Percentiles rank a stretch among this genome's conserved stretches.
phyloP scores from a whole-genome alignment of 1,284 basidiomycete genomes.

The Caloboletus firmus region DNA sequence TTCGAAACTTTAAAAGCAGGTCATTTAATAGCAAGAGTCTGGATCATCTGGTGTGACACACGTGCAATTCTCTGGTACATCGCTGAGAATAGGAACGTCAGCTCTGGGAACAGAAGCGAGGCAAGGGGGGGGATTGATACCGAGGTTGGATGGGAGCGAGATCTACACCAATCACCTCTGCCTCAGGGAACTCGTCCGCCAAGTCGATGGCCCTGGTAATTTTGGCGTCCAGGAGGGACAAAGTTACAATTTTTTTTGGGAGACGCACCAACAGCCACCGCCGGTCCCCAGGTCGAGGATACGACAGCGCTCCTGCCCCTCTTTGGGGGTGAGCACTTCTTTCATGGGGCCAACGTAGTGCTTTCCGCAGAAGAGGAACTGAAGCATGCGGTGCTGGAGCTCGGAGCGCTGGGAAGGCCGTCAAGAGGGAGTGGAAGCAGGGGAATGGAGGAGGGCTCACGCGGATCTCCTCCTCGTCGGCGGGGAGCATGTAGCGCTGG shows the following conservation, averaged over 20 bases:
- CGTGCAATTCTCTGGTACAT: constrained; percentile 68
- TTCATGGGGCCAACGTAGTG: constrained; percentile 64
- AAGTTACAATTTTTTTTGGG: constrained; percentile 9
- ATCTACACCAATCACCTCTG: constrained; percentile 66
- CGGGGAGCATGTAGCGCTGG: constrained; percentile 56
- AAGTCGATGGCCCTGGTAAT: constrained; percentile 60
- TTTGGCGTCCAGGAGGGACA: constrained; percentile 2
- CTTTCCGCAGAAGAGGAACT: constrained; percentile 61
- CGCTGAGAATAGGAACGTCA: constrained; percentile 38
- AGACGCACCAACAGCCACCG: constrained; percentile 53
- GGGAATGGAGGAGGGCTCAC: constrained; percentile 34
- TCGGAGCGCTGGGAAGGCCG: constrained; percentile 51
- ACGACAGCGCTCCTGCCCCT: constrained; percentile 35
- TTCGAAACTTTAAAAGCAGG: constrained; percentile 51
- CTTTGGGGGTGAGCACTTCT: constrained; percentile 43
- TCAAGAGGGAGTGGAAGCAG: background rate
- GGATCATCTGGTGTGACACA: constrained; percentile 35
- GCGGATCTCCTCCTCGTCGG: constrained; percentile 60
- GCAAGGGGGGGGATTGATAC: constrained; percentile 38
- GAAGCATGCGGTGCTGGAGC: constrained; percentile 58
- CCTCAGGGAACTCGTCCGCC: constrained; percentile 66
- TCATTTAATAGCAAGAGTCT: constrained; percentile 4
- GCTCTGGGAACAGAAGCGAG: constrained; percentile 8
- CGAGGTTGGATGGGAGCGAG: constrained; percentile 67
- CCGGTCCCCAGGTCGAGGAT: constrained; percentile 71